Base-by-base conservation (phyloP, 306 rosid genomes). In the Comarum palustre region DNA sequence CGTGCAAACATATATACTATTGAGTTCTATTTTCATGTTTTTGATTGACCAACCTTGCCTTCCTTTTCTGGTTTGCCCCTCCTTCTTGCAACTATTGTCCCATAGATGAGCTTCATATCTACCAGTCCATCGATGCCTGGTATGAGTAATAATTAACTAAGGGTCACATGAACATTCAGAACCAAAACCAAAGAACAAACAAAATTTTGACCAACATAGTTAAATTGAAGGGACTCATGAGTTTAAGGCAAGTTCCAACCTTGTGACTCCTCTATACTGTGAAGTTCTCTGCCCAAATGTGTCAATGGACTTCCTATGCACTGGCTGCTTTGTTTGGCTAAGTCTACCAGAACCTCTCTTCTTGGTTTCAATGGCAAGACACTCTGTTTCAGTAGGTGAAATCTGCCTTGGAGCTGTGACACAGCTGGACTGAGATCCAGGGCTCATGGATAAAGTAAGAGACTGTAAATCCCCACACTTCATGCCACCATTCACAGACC, bases 51-150 rank as follows among this genome's bases (percentile, higher is more conserved):
- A 73, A 94, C 99, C 99, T 89, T 94, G 97, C 68, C 99, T 86
- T 85, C 99, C 99, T 82, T 94, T 94, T 86, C 97, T 87, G 58
- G 97, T 94, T 61, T 94, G 99, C 59, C 99, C 99, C 80, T 94
- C 97, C 76, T 94, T 91, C 89, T 94, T 94, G 85, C 97, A 94
- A 67, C 96, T 91, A 68, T 94, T 94, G 82, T 94, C 99, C 99
- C 99, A 94, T 60, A 94, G 88, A 86, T 94, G 98, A 10, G 98
- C 97, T 82, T 94, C 97, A 68, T 94, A 94, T 82, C 99, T 87
- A 48, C 99, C 99, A 24, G 99, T 94, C 99, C 99, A 94, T 73
- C 99, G 84, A 70, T 94, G 99, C 75, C 99, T 94, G 72, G n/a
- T 42, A 11, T 8, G 32, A 48, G 34, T 72, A 10, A 25, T 54